Base-by-base conservation (phyloP, 2,329 filamentous ascomycete genomes). In the Emergomyces orientalis region DNA sequence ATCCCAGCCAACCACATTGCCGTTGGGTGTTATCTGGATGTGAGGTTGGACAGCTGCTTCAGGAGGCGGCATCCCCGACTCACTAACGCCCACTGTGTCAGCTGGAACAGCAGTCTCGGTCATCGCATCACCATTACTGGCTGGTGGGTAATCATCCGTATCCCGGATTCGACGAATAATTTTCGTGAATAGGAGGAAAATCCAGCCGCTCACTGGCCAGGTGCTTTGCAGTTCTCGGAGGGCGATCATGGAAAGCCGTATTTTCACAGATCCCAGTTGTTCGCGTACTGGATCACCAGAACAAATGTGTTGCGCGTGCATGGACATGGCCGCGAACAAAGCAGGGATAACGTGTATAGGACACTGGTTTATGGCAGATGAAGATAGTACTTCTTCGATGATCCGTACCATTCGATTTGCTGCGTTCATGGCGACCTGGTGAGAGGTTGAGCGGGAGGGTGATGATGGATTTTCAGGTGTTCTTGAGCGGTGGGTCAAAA, bases 181-280 rank as follows among this genome's bases (percentile, higher is more conserved):
- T 30, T 59, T 59, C 32, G 45, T 59, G 19, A 59, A 59, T 3
- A 59, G 57, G 25, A 59, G 57, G 17, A 59, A 59, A 47, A 59
- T 59, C 57, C 57, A 59, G 41, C 57, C 57, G 45, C 57, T 59
- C 9, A 59, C 57, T 2, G 57, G 57, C 57, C 57, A 59, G 7
- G 57, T 59, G 8, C 41, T 45, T 37, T 59, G 57, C 43, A 59
- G 41, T 49, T 59, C 57, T 37, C 57, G 57, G 19, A 59, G 57
- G 13, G 57, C 57, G 43, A 59, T 59, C 57, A 59, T 59, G 6
- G 57, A 59, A 9, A 59, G 57, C n/a, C 57, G 41, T 25, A 59
- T 59, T 34, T 59, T 59, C 41, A 59, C 57, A 13, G 57, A 59
- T 22, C 57, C 57, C n/a, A 59, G 45, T 41, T 59, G 57, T 34